A percentile compares a stretch with the other conserved stretches of the same genome.
These are phyloP conservation scores for Lathyrus aphaca DNA, from an alignment of 306 rosid species.

Conservation along the genomic window DNA sequence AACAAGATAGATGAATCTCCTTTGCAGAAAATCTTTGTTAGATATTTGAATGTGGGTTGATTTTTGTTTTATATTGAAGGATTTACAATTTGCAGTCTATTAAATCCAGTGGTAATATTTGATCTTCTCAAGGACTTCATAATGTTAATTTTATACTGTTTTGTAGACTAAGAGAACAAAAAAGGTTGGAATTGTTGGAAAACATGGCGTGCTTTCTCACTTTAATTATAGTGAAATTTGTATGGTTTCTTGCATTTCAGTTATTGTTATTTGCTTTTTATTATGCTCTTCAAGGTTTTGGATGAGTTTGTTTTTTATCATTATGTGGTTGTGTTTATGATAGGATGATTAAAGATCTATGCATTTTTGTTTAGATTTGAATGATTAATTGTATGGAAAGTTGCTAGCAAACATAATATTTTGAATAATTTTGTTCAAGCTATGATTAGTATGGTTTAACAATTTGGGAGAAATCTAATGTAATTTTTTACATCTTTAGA, in stretches of 20 bases:
- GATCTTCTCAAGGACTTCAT: too few species aligned
- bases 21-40: too few species aligned
- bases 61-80: too few species aligned
- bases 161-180: slow-evolving; percentile 88
- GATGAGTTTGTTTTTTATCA: background rate
- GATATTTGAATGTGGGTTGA: too few species aligned
- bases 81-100: too few species aligned
- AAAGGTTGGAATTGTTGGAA: slow-evolving; percentile 93
- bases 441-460: background rate
- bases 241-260: too few species aligned
- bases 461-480: background rate
- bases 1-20: too few species aligned
- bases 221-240: background rate
- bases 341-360: too few species aligned
- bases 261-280: background rate
- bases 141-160: background rate
- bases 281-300: too few species aligned
- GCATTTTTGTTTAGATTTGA: background rate
- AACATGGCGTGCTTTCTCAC: slow-evolving; percentile 55
- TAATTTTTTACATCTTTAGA: background rate
- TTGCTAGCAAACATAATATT: background rate
- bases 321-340: background rate
- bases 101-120: too few species aligned
- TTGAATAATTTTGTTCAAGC: background rate
- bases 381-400: background rate